Evolutionary conservation across 208 protist species (phyloP), one percentile per base, ranked within the genome.

Genomic region (Wallacemonas sp.): DNA sequence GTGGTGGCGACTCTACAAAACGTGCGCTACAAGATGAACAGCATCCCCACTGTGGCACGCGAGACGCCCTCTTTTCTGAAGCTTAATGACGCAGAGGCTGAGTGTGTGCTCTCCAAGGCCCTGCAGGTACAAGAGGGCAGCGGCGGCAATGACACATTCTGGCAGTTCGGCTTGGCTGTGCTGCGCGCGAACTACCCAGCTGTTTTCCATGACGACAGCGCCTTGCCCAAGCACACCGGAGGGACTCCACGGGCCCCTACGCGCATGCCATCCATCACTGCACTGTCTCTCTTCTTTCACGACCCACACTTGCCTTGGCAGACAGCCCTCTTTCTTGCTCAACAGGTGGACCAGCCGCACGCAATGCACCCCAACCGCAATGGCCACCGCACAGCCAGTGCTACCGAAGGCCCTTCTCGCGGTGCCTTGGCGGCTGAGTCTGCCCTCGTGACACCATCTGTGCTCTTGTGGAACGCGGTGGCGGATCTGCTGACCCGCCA

Each of bases 21-120:
- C 27, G 30, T 66, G 61, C 44, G 36, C 0, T 12, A 69, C 17
- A 31, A 15, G 34, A 42, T 33, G 17, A 12, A 24, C 1, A 45
- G 54, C 24, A n/a, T n/a, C n/a, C n/a, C n/a, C n/a, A n/a, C n/a
- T n/a, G n/a, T n/a, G n/a, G n/a, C n/a, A n/a, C n/a, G n/a, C n/a
- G n/a, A n/a, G n/a, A n/a, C n/a, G n/a, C n/a, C n/a, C n/a, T n/a
- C n/a, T n/a, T n/a, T n/a, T 12, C 62, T 81, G 36, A 26, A 33
- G 17, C 46, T 84, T 30, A 84, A 84, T 46, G 74, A 88, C 33
- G 47, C 54, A 1, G 81, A 88, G 59, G 66, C 79, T 22, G 81
- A 88, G 54, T 82, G 72, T 56, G 61, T 88, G n/a, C 58, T 88
- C 21, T 75, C 81, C 33, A 87, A 87, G 66, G 64, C 62, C 17